Base-by-base conservation (phyloP, 2,329 filamentous ascomycete species). In the Aspergillus cejpii region DNA sequence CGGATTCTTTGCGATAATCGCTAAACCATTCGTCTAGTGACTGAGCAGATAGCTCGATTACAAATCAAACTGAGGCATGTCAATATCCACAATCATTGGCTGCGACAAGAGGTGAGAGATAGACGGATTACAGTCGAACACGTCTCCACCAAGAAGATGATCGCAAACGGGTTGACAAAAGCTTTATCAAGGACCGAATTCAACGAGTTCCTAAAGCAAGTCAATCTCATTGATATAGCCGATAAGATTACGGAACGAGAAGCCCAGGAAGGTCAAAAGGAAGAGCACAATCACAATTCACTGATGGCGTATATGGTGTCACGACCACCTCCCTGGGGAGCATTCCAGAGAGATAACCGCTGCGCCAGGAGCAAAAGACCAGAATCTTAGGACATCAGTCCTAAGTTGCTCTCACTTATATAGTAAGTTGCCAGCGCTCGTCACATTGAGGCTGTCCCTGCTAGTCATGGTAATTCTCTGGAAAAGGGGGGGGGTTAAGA, bases 151-250 rank as follows among this genome's bases (percentile, higher is more conserved):
- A 31, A 15, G 8, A n/a, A 31, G 3, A 41, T 41, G 39, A 24
- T 27, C n/a, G 39, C 39, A 11, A 27, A 41, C 21, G 39, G 27
- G 14, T 33, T 41, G 10, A 41, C 39, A 3, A 41, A 41, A 28
- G n/a, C 11, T n/a, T 21, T 41, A 6, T 14, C 39, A 19, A n/a
- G 27, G 11, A 12, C n/a, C 11, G 11, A 21, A 37, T 21, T 20
- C 19, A 21, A 17, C 14, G 21, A 37, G 15, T 37, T 37, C 34
- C 24, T 26, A 11, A 26, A 3, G 24, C 24, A 26, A 26, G 24
- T 26, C 24, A 26, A 26, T 7, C 24, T 26, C 6, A 11, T 26
- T 5, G 5, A 26, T 26, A 26, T 26, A 26, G 24, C 24, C 24
- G 5, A 26, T 26, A 26, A 26, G 24, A 26, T 26, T 26, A 26